Percentiles rank a stretch among this genome's conserved stretches.
Evolutionary conservation across 805 yeast genomes (phyloP).

Genomic region (Candida quercuum): DNA sequence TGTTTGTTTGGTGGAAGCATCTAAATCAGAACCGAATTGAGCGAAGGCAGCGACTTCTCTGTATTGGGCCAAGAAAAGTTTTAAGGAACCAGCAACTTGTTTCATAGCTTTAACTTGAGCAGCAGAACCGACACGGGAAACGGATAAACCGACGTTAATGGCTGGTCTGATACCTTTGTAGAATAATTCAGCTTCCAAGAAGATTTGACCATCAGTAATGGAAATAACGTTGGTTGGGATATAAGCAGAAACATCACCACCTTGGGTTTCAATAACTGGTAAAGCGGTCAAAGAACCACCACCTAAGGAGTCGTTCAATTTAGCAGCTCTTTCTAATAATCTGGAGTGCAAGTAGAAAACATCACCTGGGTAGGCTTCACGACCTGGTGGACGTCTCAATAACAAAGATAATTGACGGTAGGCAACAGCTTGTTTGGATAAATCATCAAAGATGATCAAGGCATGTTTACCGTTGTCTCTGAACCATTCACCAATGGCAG

Average conservation of each 20-base stretch:
- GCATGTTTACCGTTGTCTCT: slow-evolving; percentile 99
- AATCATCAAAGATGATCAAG: slow-evolving; percentile 93
- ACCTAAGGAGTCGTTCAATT: slow-evolving; percentile 86
- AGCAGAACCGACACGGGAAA: slow-evolving; percentile 99
- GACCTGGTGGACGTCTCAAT: too few species aligned
- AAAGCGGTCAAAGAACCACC: slow-evolving; percentile 94
- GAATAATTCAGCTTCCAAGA: slow-evolving; percentile 99
- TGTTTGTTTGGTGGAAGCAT: slow-evolving; percentile 99
- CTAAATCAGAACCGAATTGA: slow-evolving; percentile 99
- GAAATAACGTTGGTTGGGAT: slow-evolving; percentile 97
- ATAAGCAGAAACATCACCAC: slow-evolving; percentile 98
- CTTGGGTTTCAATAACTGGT: slow-evolving; percentile 97
- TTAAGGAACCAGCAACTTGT: slow-evolving; percentile 99
- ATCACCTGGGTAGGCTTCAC: too few species aligned
- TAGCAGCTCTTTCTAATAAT: slow-evolving; percentile 95
- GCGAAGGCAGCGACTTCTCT: slow-evolving; percentile 99
- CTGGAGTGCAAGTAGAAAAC: too few species aligned
- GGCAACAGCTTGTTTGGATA: slow-evolving; percentile 99
- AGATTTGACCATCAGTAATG: slow-evolving; percentile 96
- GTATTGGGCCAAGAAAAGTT: slow-evolving; percentile 99
- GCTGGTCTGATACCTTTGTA: slow-evolving; percentile 99
- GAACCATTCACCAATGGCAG: slow-evolving; percentile 99
- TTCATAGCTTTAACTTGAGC: slow-evolving; percentile 99
- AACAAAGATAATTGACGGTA: slow-evolving; percentile 98
- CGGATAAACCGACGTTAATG: slow-evolving; percentile 98